Base-by-base conservation (phyloP, 352 stramenopile species). In the Phytophthora megakarya region DNA sequence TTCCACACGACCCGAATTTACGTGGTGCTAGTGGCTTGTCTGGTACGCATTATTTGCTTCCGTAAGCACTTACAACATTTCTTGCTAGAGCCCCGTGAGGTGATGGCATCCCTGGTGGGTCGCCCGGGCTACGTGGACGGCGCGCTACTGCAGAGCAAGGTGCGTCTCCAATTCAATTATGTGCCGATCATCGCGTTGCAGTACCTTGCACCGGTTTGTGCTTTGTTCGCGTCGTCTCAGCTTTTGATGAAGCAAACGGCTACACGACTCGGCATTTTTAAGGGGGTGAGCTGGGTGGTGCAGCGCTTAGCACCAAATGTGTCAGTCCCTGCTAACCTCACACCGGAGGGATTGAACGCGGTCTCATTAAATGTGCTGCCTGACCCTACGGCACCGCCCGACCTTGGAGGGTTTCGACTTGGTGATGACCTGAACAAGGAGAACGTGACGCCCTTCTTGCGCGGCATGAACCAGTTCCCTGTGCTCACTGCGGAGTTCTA, bases 111-210 rank as follows among this genome's bases (percentile, higher is more conserved):
- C 6, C 54, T 89, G 44, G 81, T 92, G 11, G 52, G 63, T 22
- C 75, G 77, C 9, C 70, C 72, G 0, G 85, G 85, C 5, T 63
- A 58, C 2, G 78, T 93, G 12, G 78, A 90, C 45, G 84, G 82
- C 1, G 64, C 72, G 21, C 50, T 89, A 30, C 59, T 93, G 42
- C 72, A 91, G 63, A 84, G 65, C 55, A 89, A 90, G 46, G 78
- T 91, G 21, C 78, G 84, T 46, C 70, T 93, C 40, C 85, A 91
- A 68, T 92, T 93, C 70, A 90, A 90, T 72, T 93, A 92, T 59
- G 61, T 86, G 11, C 85, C 85, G 16, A 84, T 93, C 57, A 84
- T 93, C 51, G 79, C 82, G 5, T 65, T 93, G 33, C 85, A 93
- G 67, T 93, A 90, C 66, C 61, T 93, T n/a, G 78, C 85, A 13